A percentile compares a stretch with the other conserved stretches of the same genome.
These are phyloP conservation scores for Neotropicomus parvogracilis DNA, from an alignment of 1,284 basidiomycete species.

Conservation along the genomic window DNA sequence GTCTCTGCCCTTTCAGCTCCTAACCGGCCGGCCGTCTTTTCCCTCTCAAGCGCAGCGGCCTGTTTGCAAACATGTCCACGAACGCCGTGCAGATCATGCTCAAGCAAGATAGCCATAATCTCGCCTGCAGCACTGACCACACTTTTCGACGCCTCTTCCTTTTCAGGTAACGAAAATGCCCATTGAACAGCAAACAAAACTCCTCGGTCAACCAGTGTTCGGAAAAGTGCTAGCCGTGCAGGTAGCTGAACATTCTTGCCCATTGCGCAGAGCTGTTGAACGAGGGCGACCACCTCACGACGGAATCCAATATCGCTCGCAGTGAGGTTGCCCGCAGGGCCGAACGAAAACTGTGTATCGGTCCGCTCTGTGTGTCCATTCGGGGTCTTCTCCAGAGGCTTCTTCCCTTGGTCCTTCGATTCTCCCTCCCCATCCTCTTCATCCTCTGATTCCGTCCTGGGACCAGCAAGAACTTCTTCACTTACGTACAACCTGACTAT, in stretches of 20 bases:
- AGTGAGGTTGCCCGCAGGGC: slow-evolving; percentile 48
- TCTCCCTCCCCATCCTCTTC: slow-evolving; percentile 27
- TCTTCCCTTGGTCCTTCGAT: slow-evolving; percentile 25
- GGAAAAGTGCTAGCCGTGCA: slow-evolving; percentile 84
- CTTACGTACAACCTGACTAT: slow-evolving; percentile 78
- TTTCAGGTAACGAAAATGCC: slow-evolving; percentile 65
- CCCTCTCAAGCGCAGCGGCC: slow-evolving; percentile 62
- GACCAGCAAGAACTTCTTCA: slow-evolving; percentile 50
- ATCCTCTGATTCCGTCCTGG: slow-evolving; percentile 30
- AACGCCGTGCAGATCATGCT: slow-evolving; percentile 89
- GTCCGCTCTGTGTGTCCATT: slow-evolving; percentile 26
- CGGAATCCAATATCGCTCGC: slow-evolving; percentile 52
- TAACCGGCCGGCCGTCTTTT: slow-evolving; percentile 50
- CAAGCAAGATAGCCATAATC: slow-evolving; percentile 82
- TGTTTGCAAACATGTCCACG: slow-evolving; percentile 83
- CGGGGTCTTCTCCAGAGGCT: slow-evolving; percentile 32
- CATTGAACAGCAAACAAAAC: slow-evolving; percentile 90
- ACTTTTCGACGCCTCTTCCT: slow-evolving; percentile 41
- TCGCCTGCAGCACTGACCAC: slow-evolving; percentile 81
- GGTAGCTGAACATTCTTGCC: slow-evolving; percentile 95
- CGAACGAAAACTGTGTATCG: slow-evolving; percentile 44
- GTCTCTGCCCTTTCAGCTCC: slow-evolving; percentile 68
- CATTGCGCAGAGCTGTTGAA: slow-evolving; percentile 93
- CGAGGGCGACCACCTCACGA: slow-evolving; percentile 76
- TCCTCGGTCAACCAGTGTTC: slow-evolving; percentile 84